A percentile compares a stretch with the other conserved stretches of the same genome.
phyloP scores from a whole-genome alignment of 768 basidiomycete genomes.

The Auricularia heimuer region DNA sequence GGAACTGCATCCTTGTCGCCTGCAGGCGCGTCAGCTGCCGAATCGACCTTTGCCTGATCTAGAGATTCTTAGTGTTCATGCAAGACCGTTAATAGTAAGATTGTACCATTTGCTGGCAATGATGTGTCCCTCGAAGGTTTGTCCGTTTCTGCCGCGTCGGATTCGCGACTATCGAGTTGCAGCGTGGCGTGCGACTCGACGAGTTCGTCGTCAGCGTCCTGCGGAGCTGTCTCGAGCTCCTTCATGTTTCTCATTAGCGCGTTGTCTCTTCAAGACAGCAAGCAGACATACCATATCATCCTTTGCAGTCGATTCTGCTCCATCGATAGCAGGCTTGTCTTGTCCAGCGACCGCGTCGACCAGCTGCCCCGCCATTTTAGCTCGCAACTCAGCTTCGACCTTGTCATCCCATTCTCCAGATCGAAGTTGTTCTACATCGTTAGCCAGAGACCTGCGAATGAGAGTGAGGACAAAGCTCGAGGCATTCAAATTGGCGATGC shows the following conservation, averaged over 20 bases:
- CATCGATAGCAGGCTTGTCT: neutral
- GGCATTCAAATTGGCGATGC: slow-evolving; percentile 9
- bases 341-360: neutral
- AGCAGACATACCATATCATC: slow-evolving; percentile 1
- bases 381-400: slow-evolving; percentile 30
- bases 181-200: neutral
- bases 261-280: neutral
- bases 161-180: neutral
- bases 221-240: neutral
- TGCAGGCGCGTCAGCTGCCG: neutral
- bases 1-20: neutral
- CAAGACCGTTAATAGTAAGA: neutral
- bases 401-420: slow-evolving; percentile 53
- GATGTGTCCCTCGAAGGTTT: neutral
- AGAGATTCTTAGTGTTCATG: neutral
- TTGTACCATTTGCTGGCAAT: neutral
- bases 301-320: slow-evolving; percentile 3
- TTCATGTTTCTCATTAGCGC: neutral
- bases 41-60: neutral
- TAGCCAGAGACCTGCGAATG: slow-evolving; percentile 45
- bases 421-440: slow-evolving; percentile 71
- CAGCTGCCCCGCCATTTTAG: slow-evolving; percentile 15
- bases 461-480: neutral
- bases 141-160: neutral
- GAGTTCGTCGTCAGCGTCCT: neutral